Base-by-base conservation (phyloP, 2,329 filamentous ascomycete genomes). In the Neophaeococcomyces aloes region DNA sequence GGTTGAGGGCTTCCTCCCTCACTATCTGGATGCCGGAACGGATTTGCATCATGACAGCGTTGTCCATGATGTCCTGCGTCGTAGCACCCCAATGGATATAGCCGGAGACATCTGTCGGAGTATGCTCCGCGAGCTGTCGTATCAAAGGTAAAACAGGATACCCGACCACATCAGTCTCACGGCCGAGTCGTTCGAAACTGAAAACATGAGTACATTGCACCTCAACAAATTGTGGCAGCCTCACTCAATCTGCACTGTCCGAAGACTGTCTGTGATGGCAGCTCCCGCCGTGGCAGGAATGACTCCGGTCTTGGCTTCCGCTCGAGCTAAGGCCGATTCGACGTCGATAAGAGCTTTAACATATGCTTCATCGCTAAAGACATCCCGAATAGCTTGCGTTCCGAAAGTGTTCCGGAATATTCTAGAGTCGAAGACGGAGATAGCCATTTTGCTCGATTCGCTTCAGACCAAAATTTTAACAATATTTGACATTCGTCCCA, bases 51-150 rank as follows among this genome's bases (percentile, higher is more conserved):
- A 74, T 60, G 10, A 65, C 69, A 0, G 72, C 74, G 0, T 68
- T 59, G 48, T 76, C 74, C 72, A 75, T 76, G 46, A 76, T 75
- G 50, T 77, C 73, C 49, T 77, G 74, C 0, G 74, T 77, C 0
- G 74, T 76, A 1, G 73, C 72, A 7, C 74, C 74, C 72, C 73
- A 76, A 53, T 76, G 73, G 8, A 76, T 66, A 50, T 73, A 76
- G 46, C 65, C 62, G n/a, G 57, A 63, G 10, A 40, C 40, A 5
- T 56, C 54, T 8, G 44, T 35, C 4, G 51, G 48, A 7, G 42
- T 48, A 17, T 47, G 17, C 29, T 54, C 51, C 4, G 51, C 48
- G 17, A 57, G 47, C 42, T 57, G 56, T 25, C 48, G 46, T 17
- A 57, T 50, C 3, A 57, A 48, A 8, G 54, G 52, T 5, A 57